These are phyloP conservation scores for Solanum sitiens DNA, from an alignment of 257 asterid species.

Conservation along the genomic window DNA sequence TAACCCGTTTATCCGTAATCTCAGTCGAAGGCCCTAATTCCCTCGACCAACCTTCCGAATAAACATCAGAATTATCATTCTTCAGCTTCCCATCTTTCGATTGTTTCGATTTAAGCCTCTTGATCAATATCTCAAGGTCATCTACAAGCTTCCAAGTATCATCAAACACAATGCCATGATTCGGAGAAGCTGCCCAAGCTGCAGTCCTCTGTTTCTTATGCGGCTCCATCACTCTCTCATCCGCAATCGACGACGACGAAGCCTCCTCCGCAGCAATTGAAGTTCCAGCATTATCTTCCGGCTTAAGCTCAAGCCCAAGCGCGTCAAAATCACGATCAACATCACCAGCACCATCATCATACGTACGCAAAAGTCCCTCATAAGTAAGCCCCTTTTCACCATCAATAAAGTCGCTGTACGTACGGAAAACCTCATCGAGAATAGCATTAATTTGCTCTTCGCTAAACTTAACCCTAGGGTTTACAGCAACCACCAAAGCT, in stretches of 20 bases:
- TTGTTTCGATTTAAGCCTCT: constrained; percentile 52
- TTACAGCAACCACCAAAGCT: constrained; percentile 79
- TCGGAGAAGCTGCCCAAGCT: constrained; percentile 96
- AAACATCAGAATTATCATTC: constrained; percentile 67
- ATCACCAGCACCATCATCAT: constrained; percentile 98
- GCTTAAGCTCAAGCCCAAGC: constrained; percentile 76
- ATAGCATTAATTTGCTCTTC: constrained; percentile 90
- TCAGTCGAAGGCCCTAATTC: constrained; percentile 80
- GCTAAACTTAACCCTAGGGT: constrained; percentile 89
- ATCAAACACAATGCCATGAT: constrained; percentile 90
- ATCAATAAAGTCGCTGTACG: constrained; percentile 78
- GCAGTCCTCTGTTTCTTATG: constrained; percentile 89
- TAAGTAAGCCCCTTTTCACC: constrained; percentile 75
- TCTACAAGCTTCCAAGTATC: constrained; percentile 94
- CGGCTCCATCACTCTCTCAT: constrained; percentile 76
- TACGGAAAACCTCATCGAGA: constrained; percentile 85
- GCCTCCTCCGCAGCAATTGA: constrained; percentile 70
- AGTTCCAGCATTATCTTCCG: constrained; percentile 14
- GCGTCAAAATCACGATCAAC: constrained; percentile 97
- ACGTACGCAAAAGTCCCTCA: constrained; percentile 88
- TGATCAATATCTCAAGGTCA: constrained; percentile 68
- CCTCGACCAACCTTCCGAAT: constrained; percentile 93
- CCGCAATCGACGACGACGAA: constrained; percentile 64
- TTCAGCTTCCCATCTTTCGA: constrained; percentile 74
- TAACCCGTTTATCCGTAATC: constrained; percentile 55